Evolutionary conservation across 1,284 basidiomycete genomes (phyloP).

Genomic region (Exobasidium rhododendri): DNA sequence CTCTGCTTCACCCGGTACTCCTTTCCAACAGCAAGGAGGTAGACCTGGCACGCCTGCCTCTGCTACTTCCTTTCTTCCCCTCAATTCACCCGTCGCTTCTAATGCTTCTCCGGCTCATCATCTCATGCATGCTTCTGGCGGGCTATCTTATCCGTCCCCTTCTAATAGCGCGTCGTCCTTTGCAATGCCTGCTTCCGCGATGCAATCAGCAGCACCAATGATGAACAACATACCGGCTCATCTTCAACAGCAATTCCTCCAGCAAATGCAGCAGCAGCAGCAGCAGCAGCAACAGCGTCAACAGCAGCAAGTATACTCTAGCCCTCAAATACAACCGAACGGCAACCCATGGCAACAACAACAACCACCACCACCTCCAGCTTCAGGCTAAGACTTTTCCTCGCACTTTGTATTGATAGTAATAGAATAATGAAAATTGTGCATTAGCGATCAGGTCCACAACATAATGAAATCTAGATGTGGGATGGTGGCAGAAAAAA

Average conservation of each 20-base stretch:
- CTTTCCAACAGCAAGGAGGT: background rate
- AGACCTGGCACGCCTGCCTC: background rate
- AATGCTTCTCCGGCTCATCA: background rate
- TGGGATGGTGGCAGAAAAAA: background rate
- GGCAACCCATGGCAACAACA: background rate
- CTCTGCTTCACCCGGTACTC: background rate
- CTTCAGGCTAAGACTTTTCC: background rate
- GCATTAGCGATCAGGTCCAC: no score
- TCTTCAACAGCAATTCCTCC: conserved; percentile 11
- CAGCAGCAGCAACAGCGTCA: conserved; percentile 15
- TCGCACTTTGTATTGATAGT: background rate
- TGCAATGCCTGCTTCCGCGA: background rate
- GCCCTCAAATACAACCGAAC: background rate
- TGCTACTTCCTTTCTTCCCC: background rate
- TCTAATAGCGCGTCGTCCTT: background rate
- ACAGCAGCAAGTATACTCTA: background rate
- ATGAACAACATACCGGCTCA: conserved; percentile 9
- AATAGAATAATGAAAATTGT: no score
- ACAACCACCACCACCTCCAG: conserved; percentile 9
- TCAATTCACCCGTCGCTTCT: background rate
- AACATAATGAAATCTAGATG: background rate
- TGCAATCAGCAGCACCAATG: background rate
- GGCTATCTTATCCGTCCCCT: background rate
- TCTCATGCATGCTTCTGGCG: background rate
- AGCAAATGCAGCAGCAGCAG: conserved; percentile 6